Conservation (phyloP, 192 early-diverging fungal species). For the Coemansia sp. region DNA sequence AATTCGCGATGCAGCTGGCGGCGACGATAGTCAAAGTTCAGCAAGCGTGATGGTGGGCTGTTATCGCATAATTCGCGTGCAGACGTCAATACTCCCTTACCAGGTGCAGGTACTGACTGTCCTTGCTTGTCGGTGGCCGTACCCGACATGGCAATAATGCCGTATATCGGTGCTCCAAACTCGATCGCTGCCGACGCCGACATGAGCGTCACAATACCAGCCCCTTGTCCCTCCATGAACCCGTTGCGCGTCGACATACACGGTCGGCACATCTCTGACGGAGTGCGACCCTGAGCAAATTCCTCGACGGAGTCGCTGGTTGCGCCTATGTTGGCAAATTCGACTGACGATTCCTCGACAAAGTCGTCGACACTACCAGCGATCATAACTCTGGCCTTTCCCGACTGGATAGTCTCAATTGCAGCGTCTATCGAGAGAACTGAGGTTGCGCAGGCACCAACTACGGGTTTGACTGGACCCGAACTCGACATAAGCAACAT, state of each 20-base stretch:
- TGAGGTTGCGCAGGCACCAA: conserved; percentile 91
- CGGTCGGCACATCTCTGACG: conserved; percentile 88
- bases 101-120: conserved; percentile 90
- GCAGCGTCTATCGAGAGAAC: conserved; percentile 90
- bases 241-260: conserved; percentile 84
- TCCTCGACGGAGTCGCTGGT: conserved; percentile 85
- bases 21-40: conserved; percentile 7
- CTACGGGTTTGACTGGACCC: conserved; percentile 78
- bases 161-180: conserved; percentile 90
- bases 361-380: conserved; percentile 92
- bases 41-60: not conserved
- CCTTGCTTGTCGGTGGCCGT: conserved; percentile 96
- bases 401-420: conserved; percentile 82
- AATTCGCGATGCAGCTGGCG: conserved; percentile 7
- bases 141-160: conserved; percentile 80
- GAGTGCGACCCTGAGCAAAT: conserved; percentile 85
- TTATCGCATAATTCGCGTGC: conserved; percentile 72
- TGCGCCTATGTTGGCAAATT: conserved; percentile 95
- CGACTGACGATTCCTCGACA: conserved; percentile 83
- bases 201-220: conserved; percentile 88
- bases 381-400: conserved; percentile 89
- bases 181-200: conserved; percentile 81
- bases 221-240: conserved; percentile 93
- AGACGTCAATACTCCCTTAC: conserved; percentile 85
- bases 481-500: conserved; percentile 89